Evolutionary conservation across 2,329 filamentous ascomycete genomes (phyloP).

Genomic region (Penicillium sp.): DNA sequence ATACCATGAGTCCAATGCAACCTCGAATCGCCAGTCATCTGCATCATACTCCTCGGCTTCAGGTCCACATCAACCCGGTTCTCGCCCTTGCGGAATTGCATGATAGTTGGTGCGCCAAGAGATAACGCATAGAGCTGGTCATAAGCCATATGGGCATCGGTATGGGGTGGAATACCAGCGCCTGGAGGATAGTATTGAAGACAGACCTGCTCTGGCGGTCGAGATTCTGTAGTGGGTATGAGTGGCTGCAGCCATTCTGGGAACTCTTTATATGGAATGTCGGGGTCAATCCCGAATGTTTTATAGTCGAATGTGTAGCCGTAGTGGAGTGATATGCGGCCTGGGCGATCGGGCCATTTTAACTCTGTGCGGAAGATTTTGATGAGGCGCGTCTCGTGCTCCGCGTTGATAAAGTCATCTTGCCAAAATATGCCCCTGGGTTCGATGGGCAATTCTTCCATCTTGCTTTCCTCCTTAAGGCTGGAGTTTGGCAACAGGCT

Average conservation of each 20-base stretch:
- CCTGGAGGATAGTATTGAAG: constrained; percentile 62
- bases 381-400: constrained; percentile 49
- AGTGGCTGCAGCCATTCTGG: constrained; percentile 54
- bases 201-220: constrained; percentile 58
- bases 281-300: constrained; percentile 56
- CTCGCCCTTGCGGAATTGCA: constrained; percentile 33
- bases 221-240: constrained; percentile 46
- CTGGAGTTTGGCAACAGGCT: not conserved
- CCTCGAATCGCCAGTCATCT: constrained; percentile 52
- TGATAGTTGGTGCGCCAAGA: constrained; percentile 32
- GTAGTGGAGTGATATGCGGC: constrained; percentile 55
- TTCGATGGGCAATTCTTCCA: constrained; percentile 26
- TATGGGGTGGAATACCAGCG: constrained; percentile 61
- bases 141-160: constrained; percentile 56
- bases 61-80: constrained; percentile 49
- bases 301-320: constrained; percentile 61
- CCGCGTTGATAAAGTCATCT: constrained; percentile 48
- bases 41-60: constrained; percentile 51
- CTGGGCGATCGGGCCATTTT: constrained; percentile 49
- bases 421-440: constrained; percentile 42
- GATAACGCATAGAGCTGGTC: constrained; percentile 38
- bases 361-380: constrained; percentile 48
- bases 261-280: constrained; percentile 52
- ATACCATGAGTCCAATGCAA: constrained; percentile 60
- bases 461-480: constrained; percentile 1